These are phyloP conservation scores for Tylopilus sp. DNA, from an alignment of 1,284 basidiomycete genomes.

Conservation along the genomic window DNA sequence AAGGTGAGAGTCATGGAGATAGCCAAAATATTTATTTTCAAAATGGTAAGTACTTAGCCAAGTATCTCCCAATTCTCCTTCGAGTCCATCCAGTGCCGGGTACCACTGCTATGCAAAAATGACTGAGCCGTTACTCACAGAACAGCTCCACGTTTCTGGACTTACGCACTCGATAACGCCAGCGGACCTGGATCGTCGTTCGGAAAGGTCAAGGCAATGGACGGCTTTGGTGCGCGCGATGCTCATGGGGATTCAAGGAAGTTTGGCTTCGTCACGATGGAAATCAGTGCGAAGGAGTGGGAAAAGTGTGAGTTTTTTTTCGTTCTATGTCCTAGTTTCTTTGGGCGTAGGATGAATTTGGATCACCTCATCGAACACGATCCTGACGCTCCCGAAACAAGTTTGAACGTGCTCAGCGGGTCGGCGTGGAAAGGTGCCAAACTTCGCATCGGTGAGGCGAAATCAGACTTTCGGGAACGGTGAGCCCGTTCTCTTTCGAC, in stretches of 20 bases:
- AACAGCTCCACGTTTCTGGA: slow-evolving; percentile 71
- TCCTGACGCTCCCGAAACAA: slow-evolving; percentile 36
- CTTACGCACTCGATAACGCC: slow-evolving; percentile 60
- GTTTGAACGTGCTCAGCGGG: slow-evolving; percentile 70
- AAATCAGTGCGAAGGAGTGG: slow-evolving; percentile 56
- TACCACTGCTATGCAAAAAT: slow-evolving; percentile 6
- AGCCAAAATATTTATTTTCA: slow-evolving; percentile 6
- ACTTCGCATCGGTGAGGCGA: slow-evolving; percentile 75
- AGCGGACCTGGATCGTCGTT: slow-evolving; percentile 65
- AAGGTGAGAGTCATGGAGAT: no score
- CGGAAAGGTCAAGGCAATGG: slow-evolving; percentile 61
- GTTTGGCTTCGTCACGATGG: slow-evolving; percentile 72
- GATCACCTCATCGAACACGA: not conserved
- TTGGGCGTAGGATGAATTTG: not conserved
- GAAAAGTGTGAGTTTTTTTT: slow-evolving; percentile 56
- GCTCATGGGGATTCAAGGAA: slow-evolving; percentile 61
- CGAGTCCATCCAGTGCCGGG: not conserved
- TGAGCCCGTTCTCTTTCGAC: slow-evolving; percentile 27
- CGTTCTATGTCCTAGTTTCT: not conserved
- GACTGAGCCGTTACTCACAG: slow-evolving; percentile 39
- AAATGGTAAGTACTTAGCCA: slow-evolving; percentile 4
- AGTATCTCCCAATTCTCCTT: not conserved
- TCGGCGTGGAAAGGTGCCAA: slow-evolving; percentile 82
- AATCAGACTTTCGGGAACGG: slow-evolving; percentile 65
- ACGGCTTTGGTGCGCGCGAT: slow-evolving; percentile 64